Evolutionary conservation across 192 early-diverging fungal species (phyloP).

Genomic region (Podila epigama): DNA sequence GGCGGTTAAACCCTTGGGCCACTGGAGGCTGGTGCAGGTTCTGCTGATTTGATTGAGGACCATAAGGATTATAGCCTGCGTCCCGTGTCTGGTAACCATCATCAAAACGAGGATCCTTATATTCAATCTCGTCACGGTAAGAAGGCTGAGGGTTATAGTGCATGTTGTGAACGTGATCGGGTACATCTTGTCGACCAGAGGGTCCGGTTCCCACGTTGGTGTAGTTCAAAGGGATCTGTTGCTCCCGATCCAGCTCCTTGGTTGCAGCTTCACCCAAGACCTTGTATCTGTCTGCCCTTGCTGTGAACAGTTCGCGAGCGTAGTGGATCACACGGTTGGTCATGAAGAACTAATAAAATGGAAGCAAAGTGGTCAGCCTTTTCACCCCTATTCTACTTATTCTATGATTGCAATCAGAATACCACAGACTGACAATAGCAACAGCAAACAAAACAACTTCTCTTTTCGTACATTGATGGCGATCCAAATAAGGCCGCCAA

Average conservation of each 20-base stretch:
- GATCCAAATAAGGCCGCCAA: conserved; percentile 33
- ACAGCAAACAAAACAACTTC: neutral
- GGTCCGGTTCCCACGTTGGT: conserved; percentile 25
- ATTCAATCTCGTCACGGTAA: conserved; percentile 43
- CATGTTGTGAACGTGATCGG: conserved; percentile 8
- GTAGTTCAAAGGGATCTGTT: conserved; percentile 46
- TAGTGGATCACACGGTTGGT: conserved; percentile 50
- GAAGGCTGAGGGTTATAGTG: conserved; percentile 14
- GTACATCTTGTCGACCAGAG: conserved; percentile 3
- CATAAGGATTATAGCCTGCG: conserved; percentile 21
- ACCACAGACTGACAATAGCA: neutral
- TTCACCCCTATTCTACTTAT: neutral
- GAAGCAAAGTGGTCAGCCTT: neutral
- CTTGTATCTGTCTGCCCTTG: conserved; percentile 28
- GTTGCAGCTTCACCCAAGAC: conserved; percentile 35
- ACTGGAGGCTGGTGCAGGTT: neutral
- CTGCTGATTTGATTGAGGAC: conserved; percentile 6
- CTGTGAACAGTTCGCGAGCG: conserved; percentile 34
- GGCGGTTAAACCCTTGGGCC: conserved; percentile 33
- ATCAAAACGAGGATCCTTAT: conserved; percentile 16
- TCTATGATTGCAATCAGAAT: neutral
- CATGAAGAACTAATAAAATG: conserved; percentile 25
- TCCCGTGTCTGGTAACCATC: conserved; percentile 9
- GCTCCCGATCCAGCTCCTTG: conserved; percentile 43
- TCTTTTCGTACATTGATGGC: conserved; percentile 29